Base-by-base conservation (phyloP, 2,329 filamentous ascomycete species). In the Trichophyton schoenleinii region DNA sequence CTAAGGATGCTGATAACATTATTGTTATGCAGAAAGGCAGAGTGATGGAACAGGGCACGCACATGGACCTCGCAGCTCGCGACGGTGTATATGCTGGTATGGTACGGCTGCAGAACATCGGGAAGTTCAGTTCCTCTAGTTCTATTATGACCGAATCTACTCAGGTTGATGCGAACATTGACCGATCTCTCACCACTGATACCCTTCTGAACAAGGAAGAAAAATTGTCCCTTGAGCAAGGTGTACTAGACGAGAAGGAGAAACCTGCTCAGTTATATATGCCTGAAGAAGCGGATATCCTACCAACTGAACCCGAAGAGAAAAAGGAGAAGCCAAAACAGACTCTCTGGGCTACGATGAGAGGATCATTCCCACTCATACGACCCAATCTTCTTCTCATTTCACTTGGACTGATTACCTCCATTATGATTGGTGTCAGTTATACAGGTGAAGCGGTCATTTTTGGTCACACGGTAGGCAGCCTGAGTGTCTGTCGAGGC, bases 391-490 rank as follows among this genome's bases (percentile, higher is more conserved):
- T 71, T 2, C 66, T 74, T 1, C 67, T 72, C 15, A 66, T 81
- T 0, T 44, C 76, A 3, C 46, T 79, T 9, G 80, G 78, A 0
- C 70, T 81, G 25, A 70, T 77, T 3, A 75, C 74, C 3, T 75
- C 80, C 1, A 67, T 74, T 48, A 69, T 82, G n/a, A 78, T 82
- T 7, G 80, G 80, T n/a, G 75, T 74, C 5, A 78, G 80, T 1
- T 83, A 80, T 67, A 77, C 79, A 11, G 79, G 75, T 3, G 76
- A 78, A 48, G 80, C 78, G 41, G 69, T 82, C 13, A 78, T 83
- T 46, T 83, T 83, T 61, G 81, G 81, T 42, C 76, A 80, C 67
- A 79, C 78, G 3, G 75, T 83, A 61, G 77, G 78, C 13, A 74
- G 69, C 22, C 74, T 83, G 22, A 81, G 76, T 62, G 75, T 77